phyloP scores from a whole-genome alignment of 257 asterid species.

The Capsicum chinense region DNA sequence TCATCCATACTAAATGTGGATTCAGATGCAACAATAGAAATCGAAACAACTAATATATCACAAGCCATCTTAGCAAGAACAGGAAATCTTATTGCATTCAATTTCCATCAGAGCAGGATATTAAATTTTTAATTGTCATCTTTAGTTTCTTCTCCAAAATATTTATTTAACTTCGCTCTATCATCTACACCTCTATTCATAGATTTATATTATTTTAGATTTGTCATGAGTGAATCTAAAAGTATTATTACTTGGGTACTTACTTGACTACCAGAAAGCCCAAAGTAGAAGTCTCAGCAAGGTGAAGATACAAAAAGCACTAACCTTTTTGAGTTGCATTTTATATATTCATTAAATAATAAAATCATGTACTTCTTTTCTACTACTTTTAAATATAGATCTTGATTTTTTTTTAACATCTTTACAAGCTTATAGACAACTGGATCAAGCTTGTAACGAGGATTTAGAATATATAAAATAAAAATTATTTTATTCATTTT shows the following conservation, averaged over 20 bases:
- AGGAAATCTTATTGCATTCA: background rate
- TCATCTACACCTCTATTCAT: background rate
- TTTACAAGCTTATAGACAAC: background rate
- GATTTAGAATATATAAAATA: background rate
- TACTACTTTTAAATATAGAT: background rate
- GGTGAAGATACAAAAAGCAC: too few species aligned
- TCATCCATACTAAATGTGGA: background rate
- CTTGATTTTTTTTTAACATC: background rate
- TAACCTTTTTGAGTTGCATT: too few species aligned
- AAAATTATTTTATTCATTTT: background rate
- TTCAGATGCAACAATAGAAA: background rate
- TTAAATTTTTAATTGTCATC: background rate
- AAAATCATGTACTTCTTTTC: background rate
- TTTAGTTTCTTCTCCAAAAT: background rate
- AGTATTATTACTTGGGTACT: too few species aligned
- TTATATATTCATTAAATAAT: too few species aligned
- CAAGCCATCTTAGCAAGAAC: too few species aligned
- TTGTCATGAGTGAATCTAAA: background rate
- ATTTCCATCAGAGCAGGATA: background rate
- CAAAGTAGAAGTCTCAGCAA: too few species aligned
- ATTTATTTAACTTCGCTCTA: background rate
- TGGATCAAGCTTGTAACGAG: too few species aligned
- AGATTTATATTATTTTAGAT: too few species aligned
- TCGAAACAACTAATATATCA: background rate
- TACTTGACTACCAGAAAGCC: too few species aligned